Base-by-base conservation (phyloP, 768 basidiomycete species). In the Boletales sp. region DNA sequence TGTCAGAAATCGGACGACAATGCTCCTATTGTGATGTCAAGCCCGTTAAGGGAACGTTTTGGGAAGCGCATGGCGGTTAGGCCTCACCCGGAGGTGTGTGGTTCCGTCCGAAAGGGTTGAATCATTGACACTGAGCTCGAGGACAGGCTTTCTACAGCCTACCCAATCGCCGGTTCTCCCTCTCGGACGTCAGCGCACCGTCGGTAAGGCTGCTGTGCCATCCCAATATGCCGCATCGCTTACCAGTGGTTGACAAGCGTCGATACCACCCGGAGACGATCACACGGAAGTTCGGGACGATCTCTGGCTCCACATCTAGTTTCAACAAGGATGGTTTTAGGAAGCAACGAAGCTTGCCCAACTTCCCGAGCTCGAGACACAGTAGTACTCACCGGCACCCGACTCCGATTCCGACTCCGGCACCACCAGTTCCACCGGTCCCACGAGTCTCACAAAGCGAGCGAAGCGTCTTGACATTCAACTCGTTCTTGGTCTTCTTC, bases 111-210 rank as follows among this genome's bases (percentile, higher is more conserved):
- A 2, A 25, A 19, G 32, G 8, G 21, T n/a, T 8, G 19, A 39
- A 6, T 14, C 18, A 14, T 10, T 14, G 30, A 50, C n/a, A 25
- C 18, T 34, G 38, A 42, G 35, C 30, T 30, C 41, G 32, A 35
- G 37, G 5, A 14, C 36, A 63, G 58, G 38, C 45, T 45, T 66
- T 66, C 42, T 66, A 66, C 37, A 68, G 54, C 21, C 40, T 68
- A 8, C 64, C 64, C 13, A 66, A 66, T 12, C 58, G 66, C 38
- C 61, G 55, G n/a, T 63, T 66, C 21, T 68, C 66, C 10, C n/a
- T 66, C 11, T 58, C 64, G 2, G 66, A 66, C 21, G 33, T 55
- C 32, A 52, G 41, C 33, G 14, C 41, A 6, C 43, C 49, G 13
- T 41, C 36, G 2, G 64, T 68, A 44, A 50, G 64, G 11, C 7